phyloP scores from a whole-genome alignment of 2,329 filamentous ascomycete genomes.

The Raffaelea arxii region DNA sequence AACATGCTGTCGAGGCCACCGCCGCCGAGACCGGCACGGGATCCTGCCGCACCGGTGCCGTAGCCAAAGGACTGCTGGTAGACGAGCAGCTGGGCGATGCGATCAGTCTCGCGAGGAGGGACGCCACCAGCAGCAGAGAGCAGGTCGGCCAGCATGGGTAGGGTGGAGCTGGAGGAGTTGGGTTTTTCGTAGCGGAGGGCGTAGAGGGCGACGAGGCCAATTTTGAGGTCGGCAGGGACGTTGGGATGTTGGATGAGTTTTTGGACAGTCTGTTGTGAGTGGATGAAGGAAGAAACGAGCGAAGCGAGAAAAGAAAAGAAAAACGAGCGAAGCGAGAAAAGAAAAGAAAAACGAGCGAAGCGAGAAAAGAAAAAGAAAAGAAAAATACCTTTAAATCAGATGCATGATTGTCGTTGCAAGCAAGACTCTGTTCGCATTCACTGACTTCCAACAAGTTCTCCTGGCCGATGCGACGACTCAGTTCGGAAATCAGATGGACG shows the following conservation, averaged over 20 bases:
- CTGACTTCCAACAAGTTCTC: constrained; percentile 91
- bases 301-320: background rate
- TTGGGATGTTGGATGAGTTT: constrained; percentile 70
- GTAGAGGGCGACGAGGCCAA: constrained; percentile 88
- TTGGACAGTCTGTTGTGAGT: constrained; percentile 58
- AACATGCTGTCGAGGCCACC: constrained; percentile 74
- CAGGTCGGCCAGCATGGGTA: constrained; percentile 79
- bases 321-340: no score
- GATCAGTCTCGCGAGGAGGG: constrained; percentile 61
- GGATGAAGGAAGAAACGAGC: background rate
- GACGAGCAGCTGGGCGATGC: constrained; percentile 70
- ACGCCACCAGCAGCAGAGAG: constrained; percentile 77
- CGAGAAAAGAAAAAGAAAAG: no score
- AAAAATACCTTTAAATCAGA: constrained; percentile 68
- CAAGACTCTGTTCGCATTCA: constrained; percentile 91
- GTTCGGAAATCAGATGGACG: constrained; percentile 87
- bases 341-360: no score
- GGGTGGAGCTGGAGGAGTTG: constrained; percentile 69
- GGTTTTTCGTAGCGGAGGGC: constrained; percentile 86
- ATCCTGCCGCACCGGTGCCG: constrained; percentile 60
- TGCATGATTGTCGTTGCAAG: constrained; percentile 92
- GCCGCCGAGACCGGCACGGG: constrained; percentile 63
- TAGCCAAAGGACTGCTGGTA: constrained; percentile 85
- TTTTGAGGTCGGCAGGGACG: constrained; percentile 72
- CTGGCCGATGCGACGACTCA: constrained; percentile 77